These are phyloP conservation scores for Acidiella bohemica DNA, from an alignment of 495 filamentous ascomycete genomes.

Conservation along the genomic window DNA sequence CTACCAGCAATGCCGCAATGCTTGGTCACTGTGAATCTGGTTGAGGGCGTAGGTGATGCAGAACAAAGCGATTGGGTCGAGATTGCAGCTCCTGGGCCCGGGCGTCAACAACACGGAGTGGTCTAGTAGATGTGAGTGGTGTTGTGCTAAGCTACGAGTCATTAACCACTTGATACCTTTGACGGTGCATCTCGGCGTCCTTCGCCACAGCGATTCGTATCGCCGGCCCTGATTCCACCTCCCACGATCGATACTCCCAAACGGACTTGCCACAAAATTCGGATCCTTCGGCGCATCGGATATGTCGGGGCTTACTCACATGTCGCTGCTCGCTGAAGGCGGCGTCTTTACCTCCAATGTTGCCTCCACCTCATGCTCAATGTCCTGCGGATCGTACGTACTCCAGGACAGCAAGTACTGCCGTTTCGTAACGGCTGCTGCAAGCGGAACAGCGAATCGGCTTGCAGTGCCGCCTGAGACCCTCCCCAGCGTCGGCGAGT, in stretches of 20 bases:
- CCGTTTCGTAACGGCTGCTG: conserved; percentile 4
- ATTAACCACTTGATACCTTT: too few species aligned
- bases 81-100: too few species aligned
- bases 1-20: too few species aligned
- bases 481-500: conserved; percentile 13
- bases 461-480: background rate
- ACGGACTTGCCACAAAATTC: conserved; percentile 2
- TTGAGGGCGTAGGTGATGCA: too few species aligned
- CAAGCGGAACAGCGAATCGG: background rate
- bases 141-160: too few species aligned
- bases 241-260: conserved; percentile 2
- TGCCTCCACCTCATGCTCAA: background rate
- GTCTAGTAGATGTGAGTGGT: too few species aligned
- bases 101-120: too few species aligned
- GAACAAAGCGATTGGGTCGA: too few species aligned
- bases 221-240: too few species aligned
- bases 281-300: background rate
- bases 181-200: too few species aligned
- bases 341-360: conserved; percentile 1
- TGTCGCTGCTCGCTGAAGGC: background rate
- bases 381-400: conserved; percentile 1
- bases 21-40: too few species aligned
- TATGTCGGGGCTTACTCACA: conserved; percentile 2
- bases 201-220: too few species aligned
- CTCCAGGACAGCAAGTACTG: conserved; percentile 10